Conservation (phyloP, 176 grass and related monocot genomes). For the Oryza meyeriana region DNA sequence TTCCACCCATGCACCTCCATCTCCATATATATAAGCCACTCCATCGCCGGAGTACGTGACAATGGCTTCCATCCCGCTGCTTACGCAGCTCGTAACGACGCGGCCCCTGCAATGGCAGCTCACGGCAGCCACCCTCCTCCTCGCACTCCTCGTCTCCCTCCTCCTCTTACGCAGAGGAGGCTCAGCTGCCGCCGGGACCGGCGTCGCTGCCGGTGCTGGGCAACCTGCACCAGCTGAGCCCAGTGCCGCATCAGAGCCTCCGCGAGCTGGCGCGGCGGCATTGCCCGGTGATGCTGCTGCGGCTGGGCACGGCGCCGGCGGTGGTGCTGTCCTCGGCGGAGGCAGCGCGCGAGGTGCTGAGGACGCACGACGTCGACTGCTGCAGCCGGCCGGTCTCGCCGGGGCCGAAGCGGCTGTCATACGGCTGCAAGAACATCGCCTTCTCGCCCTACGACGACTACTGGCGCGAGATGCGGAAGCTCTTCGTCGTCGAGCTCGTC, state of each 20-base stretch:
- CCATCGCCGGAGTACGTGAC: too few species aligned
- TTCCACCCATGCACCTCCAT: too few species aligned
- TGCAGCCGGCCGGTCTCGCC: slow-evolving; percentile 27
- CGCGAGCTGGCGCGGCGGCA: slow-evolving; percentile 28
- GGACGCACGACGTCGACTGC: slow-evolving; percentile 44
- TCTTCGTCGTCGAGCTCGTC: slow-evolving; percentile 43
- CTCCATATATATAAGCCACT: too few species aligned
- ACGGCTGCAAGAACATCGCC: slow-evolving; percentile 22
- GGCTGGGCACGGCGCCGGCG: slow-evolving; percentile 40
- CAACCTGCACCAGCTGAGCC: slow-evolving; percentile 53
- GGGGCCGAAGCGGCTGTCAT: slow-evolving; percentile 21
- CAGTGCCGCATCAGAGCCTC: slow-evolving; percentile 49
- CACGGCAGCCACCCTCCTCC: too few species aligned
- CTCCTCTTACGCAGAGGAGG: too few species aligned
- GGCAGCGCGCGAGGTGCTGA: slow-evolving; percentile 51
- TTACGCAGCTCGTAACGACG: too few species aligned
- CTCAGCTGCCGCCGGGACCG: slow-evolving; percentile 33
- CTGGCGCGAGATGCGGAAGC: slow-evolving; percentile 55
- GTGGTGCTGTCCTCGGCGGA: slow-evolving; percentile 46
- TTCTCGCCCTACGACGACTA: slow-evolving; percentile 45
- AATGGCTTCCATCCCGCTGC: too few species aligned
- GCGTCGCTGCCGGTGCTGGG: slow-evolving; percentile 39
- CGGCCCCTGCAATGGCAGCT: too few species aligned
- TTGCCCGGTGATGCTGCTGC: slow-evolving; percentile 43
- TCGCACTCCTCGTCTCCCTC: not conserved